Percentiles rank a stretch among this genome's conserved stretches.
phyloP scores from a whole-genome alignment of 1,139 yeast genomes.

The Blastobotrys raffinosifermentans region DNA sequence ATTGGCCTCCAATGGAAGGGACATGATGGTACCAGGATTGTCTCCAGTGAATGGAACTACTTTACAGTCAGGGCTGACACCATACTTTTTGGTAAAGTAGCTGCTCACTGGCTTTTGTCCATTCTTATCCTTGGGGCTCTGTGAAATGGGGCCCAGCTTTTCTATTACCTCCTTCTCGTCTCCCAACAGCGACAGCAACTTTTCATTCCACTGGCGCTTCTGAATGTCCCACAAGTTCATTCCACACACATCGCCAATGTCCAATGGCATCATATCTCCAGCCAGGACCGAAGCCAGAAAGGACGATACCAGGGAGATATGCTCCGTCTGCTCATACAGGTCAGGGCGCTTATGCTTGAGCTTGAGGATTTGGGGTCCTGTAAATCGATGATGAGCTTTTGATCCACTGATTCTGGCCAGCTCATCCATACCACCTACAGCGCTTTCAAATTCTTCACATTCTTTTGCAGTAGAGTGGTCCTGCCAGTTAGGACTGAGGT shows the following conservation, averaged over 20 bases:
- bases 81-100: constrained; percentile 62
- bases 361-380: constrained; percentile 84
- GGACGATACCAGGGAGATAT: constrained; percentile 73
- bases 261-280: constrained; percentile 60
- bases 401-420: constrained; percentile 76
- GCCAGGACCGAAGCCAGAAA: constrained; percentile 67
- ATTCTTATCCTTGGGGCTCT: not conserved
- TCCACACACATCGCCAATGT: constrained; percentile 87
- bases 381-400: constrained; percentile 81
- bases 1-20: constrained; percentile 68
- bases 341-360: constrained; percentile 51
- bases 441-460: constrained; percentile 53
- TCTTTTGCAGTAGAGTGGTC: constrained; percentile 82
- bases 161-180: constrained; percentile 34
- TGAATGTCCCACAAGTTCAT: constrained; percentile 76
- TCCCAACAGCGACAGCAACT: constrained; percentile 38
- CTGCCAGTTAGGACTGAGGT: constrained; percentile 87
- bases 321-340: constrained; percentile 49
- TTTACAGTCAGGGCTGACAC: constrained; percentile 47
- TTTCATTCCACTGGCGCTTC: constrained; percentile 47
- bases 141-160: constrained; percentile 42
- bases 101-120: no score
- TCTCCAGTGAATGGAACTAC: constrained; percentile 79
- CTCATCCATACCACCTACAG: constrained; percentile 56
- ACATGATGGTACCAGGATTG: constrained; percentile 80